Conservation (phyloP, 1,284 basidiomycete genomes). For the Thecaphora frezii region DNA sequence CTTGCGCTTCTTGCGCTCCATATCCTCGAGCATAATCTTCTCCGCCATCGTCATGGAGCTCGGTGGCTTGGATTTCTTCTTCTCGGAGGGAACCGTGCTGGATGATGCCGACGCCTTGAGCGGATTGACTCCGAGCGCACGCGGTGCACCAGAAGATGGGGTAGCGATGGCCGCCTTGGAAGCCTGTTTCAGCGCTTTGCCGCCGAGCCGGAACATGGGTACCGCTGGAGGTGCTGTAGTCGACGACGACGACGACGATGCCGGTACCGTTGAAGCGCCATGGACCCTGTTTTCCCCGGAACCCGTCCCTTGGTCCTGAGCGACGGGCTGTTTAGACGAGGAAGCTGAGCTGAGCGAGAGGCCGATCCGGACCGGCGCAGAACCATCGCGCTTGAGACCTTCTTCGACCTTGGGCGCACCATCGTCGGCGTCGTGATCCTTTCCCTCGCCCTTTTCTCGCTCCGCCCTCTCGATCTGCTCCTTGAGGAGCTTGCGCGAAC, state of each 20-base stretch:
- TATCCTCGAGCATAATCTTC: constrained; percentile 53
- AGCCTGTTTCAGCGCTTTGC: constrained; percentile 35
- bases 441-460: constrained; percentile 48
- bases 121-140: constrained; percentile 9
- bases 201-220: constrained; percentile 24
- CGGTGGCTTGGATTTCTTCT: constrained; percentile 20
- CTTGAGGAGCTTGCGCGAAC: constrained; percentile 82
- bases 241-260: neutral
- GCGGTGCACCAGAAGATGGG: neutral
- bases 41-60: constrained; percentile 48
- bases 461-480: constrained; percentile 90
- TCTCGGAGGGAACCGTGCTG: neutral
- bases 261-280: neutral
- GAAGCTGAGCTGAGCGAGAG: constrained; percentile 15
- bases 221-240: neutral
- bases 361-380: constrained; percentile 40
- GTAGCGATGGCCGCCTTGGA: constrained; percentile 14
- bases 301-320: constrained; percentile 1
- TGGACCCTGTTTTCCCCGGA: too few relatives aligned
- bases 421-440: neutral
- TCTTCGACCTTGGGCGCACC: constrained; percentile 10
- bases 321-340: neutral
- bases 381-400: constrained; percentile 24
- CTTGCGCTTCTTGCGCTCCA: constrained; percentile 33
- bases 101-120: constrained; percentile 8